A percentile compares a stretch with the other conserved stretches of the same genome.
phyloP scores from a whole-genome alignment of 2,329 filamentous ascomycete genomes.

The Sphaerulina populicola region DNA sequence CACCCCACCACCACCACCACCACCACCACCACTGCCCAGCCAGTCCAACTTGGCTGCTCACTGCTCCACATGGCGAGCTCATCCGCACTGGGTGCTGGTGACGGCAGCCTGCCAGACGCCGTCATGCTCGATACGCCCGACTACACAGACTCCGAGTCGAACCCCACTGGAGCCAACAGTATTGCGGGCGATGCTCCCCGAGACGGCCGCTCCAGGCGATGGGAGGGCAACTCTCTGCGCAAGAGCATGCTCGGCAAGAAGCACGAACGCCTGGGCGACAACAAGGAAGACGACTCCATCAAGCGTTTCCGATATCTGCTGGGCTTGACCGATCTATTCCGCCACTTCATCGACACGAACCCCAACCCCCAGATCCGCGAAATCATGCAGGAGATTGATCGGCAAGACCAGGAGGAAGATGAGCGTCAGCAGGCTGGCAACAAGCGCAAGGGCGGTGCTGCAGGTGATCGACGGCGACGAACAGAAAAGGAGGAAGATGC shows the following conservation, averaged over 20 bases:
- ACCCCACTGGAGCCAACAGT: conserved; percentile 69
- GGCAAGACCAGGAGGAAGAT: conserved; percentile 69
- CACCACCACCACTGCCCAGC: not conserved
- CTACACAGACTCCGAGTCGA: conserved; percentile 59
- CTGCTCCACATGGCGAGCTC: conserved; percentile 21
- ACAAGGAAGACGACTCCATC: conserved; percentile 94
- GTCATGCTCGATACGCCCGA: conserved; percentile 51
- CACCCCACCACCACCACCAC: not conserved
- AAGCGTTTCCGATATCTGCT: conserved; percentile 89
- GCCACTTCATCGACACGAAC: conserved; percentile 97
- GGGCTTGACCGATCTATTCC: conserved; percentile 90
- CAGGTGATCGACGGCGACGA: conserved; percentile 67
- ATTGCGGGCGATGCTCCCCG: conserved; percentile 62
- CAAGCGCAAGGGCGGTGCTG: conserved; percentile 74
- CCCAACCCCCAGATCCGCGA: conserved; percentile 90
- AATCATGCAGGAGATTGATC: conserved; percentile 88
- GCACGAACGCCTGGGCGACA: conserved; percentile 82
- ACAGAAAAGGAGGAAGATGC: conserved; percentile 98
- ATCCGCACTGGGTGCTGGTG: conserved; percentile 25
- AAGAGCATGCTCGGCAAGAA: conserved; percentile 93
- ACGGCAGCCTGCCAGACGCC: conserved; percentile 28
- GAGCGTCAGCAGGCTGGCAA: conserved; percentile 59
- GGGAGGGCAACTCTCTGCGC: conserved; percentile 79
- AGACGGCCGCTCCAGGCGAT: conserved; percentile 77
- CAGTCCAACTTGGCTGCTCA: conserved; percentile 6